Conservation (phyloP, 345 rosid species). For the Clarkia xantiana region DNA sequence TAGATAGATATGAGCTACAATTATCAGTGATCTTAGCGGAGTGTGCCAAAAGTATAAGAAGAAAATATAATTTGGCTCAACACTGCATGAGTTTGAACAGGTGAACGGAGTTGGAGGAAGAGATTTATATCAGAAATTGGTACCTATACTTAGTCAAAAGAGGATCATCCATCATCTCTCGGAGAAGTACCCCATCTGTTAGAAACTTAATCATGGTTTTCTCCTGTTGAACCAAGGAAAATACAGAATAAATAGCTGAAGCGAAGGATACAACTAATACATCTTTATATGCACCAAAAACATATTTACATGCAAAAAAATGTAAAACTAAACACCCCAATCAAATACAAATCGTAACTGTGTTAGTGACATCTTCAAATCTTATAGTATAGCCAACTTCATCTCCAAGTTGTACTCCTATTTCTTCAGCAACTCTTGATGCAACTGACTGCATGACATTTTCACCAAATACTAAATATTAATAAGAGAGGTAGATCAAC, state of each 20-base stretch:
- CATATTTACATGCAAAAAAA: too few species aligned
- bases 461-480: too few species aligned
- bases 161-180: constrained; percentile 99
- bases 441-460: constrained; percentile 53
- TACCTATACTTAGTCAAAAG: constrained; percentile 93
- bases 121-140: constrained; percentile 5
- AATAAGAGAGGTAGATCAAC: too few species aligned
- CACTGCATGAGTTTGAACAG: too few species aligned
- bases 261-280: neutral
- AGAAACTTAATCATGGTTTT: constrained; percentile 73
- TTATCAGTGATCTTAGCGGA: too few species aligned
- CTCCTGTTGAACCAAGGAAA: constrained; percentile 36
- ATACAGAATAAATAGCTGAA: constrained; percentile 1
- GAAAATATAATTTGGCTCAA: too few species aligned
- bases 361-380: constrained; percentile 74
- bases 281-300: neutral
- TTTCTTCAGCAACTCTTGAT: constrained; percentile 90
- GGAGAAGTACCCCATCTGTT: constrained; percentile 81
- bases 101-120: too few species aligned
- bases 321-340: neutral
- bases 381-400: constrained; percentile 92
- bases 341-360: constrained; percentile 29
- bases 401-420: constrained; percentile 88
- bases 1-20: too few species aligned
- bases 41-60: too few species aligned